Base-by-base conservation (phyloP, 2,329 filamentous ascomycete genomes). In the Cordyceps cicadae region DNA sequence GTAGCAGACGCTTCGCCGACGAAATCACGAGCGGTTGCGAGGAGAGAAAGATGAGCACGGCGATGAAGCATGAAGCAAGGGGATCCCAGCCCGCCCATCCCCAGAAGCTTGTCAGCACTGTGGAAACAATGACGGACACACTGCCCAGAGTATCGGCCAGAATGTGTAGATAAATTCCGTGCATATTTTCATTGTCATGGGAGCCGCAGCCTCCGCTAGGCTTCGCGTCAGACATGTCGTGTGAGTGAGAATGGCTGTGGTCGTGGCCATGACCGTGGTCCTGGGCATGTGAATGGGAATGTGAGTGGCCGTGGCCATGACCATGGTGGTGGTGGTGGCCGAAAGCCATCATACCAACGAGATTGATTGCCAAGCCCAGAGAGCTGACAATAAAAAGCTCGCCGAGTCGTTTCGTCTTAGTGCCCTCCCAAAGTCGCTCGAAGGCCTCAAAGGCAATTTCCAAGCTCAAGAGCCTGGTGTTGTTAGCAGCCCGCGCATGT, bases 101-200 rank as follows among this genome's bases (percentile, higher is more conserved):
- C 70, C 90, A 88, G 67, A 90, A 87, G 70, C 95, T 88, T 0
- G 95, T 96, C 24, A 97, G 79, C 0, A 90, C 77, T 0, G 94
- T 99, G 8, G 92, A 97, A 39, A 92, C 85, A 63, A 99, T 96
- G 53, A 99, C 94, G 1, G 94, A 94, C 1, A 92, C 89, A 59
- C 92, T 97, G 29, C 94, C 94, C 34, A 97, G 85, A 0, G 94
- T 96, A 71, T 99, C 94, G 6, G 94, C 94, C 32, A 97, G 81
- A 55, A 99, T 90, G 70, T 99, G 94, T 21, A 99, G 79, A 74
- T 96, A 99, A 66, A 99, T 97, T 14, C 94, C 94, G 67, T 94
- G 77, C 92, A 99, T 97, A 70, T 99, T 99, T 68, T 99, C 94
- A 72, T 96, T 96, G 63, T 91, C 88, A 68, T 92, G 88, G n/a